Conservation (phyloP, 2,329 filamentous ascomycete genomes). For the Arachnomyces sp. region DNA sequence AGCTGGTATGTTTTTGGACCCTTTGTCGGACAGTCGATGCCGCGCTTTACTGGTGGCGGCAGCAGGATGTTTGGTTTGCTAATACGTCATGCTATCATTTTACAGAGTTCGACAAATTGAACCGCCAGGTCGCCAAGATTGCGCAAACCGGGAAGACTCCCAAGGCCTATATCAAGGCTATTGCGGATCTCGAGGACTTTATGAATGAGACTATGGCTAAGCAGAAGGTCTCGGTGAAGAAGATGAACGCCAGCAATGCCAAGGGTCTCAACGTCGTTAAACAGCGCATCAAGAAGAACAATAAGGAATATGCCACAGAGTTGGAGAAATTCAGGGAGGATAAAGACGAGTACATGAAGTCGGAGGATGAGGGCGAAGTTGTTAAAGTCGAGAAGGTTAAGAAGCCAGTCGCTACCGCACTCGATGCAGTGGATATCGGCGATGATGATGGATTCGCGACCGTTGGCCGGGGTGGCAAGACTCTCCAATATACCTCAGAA, state of each 20-base stretch:
- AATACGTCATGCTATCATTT: conserved; percentile 4
- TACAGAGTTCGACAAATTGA: conserved; percentile 88
- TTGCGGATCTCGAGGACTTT: conserved; percentile 88
- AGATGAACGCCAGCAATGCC: conserved; percentile 95
- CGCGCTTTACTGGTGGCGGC: neutral
- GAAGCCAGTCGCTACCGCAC: conserved; percentile 39
- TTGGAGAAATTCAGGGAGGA: conserved; percentile 81
- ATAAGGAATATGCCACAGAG: conserved; percentile 84
- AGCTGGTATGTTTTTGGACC: conserved; percentile 54
- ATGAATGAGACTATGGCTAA: conserved; percentile 92
- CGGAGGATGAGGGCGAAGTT: conserved; percentile 66
- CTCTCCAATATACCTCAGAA: conserved; percentile 88
- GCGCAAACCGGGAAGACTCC: conserved; percentile 69
- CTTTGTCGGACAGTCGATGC: neutral
- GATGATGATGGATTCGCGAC: conserved; percentile 84
- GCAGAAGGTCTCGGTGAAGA: conserved; percentile 92
- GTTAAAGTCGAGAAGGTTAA: conserved; percentile 44
- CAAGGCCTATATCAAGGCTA: conserved; percentile 85
- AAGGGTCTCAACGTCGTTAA: conserved; percentile 94
- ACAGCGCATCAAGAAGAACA: conserved; percentile 98
- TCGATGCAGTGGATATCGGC: conserved; percentile 43
- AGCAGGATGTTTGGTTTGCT: conserved; percentile 11
- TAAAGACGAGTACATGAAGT: conserved; percentile 82
- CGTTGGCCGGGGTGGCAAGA: conserved; percentile 81
- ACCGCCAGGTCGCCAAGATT: conserved; percentile 75